A percentile compares a stretch with the other conserved stretches of the same genome.
phyloP scores from a whole-genome alignment of 805 yeast genomes.

The Kluyveromyces lactis region DNA sequence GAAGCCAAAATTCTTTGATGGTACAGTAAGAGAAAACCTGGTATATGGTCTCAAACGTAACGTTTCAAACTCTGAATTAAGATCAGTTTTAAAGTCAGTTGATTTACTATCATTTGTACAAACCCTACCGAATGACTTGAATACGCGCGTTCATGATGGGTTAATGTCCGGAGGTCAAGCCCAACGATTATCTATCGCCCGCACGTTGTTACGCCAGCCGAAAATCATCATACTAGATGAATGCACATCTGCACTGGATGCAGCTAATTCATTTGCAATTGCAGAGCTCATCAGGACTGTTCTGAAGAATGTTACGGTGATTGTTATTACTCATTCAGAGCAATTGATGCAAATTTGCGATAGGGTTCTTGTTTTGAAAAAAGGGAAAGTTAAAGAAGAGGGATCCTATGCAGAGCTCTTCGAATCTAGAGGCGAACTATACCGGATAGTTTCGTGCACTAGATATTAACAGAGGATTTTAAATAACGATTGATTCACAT shows the following conservation, averaged over 20 bases:
- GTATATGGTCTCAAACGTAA: conserved; percentile 42
- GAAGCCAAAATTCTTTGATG: conserved; percentile 61
- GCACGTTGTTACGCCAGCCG: conserved; percentile 69
- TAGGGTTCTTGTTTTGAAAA: conserved; percentile 37
- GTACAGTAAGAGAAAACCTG: conserved; percentile 63
- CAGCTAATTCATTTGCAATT: conserved; percentile 46
- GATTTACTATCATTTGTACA: conserved; percentile 48
- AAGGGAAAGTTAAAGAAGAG: conserved; percentile 41
- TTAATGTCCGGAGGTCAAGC: conserved; percentile 84
- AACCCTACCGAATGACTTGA: conserved; percentile 47
- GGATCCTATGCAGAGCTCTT: conserved; percentile 33
- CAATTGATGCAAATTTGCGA: conserved; percentile 57
- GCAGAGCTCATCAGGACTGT: conserved; percentile 37
- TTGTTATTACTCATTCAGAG: conserved; percentile 68
- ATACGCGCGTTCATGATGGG: conserved; percentile 46
- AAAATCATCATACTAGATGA: conserved; percentile 68
- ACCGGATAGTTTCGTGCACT: conserved; percentile 14
- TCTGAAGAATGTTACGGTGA: conserved; percentile 36
- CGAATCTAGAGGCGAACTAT: conserved; percentile 23
- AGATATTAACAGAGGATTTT: neutral
- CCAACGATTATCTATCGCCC: conserved; percentile 75
- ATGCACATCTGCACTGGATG: conserved; percentile 81
- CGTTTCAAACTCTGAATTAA: conserved; percentile 31
- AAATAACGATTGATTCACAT: neutral
- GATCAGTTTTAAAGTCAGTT: conserved; percentile 35